Evolutionary conservation across 768 basidiomycete species (phyloP).

Genomic region (Naganishia antarctica): DNA sequence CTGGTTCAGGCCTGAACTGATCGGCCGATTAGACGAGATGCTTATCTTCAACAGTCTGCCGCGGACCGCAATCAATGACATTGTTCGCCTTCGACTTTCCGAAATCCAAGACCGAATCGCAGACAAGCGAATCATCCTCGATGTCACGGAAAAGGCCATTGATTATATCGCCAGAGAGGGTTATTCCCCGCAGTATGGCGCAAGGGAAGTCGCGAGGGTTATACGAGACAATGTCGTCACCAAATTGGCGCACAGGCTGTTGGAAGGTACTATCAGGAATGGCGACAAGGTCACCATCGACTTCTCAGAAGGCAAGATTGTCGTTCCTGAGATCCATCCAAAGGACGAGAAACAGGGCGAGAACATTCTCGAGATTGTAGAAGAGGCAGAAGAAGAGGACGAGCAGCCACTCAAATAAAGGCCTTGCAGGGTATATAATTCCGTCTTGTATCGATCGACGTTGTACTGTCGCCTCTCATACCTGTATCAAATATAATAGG

Average conservation of each 20-base stretch:
- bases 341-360: conserved; percentile 50
- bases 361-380: conserved; percentile 17
- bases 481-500: too few species aligned
- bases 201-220: conserved; percentile 78
- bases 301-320: conserved; percentile 54
- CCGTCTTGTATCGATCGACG: background rate
- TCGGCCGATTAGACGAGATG: conserved; percentile 71
- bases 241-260: conserved; percentile 71
- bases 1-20: conserved; percentile 82
- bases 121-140: conserved; percentile 63
- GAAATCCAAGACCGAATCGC: conserved; percentile 68
- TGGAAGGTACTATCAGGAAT: conserved; percentile 72
- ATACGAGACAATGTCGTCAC: conserved; percentile 76
- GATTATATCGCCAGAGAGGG: conserved; percentile 70
- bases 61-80: conserved; percentile 64
- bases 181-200: conserved; percentile 80
- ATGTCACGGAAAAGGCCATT: conserved; percentile 61
- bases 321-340: conserved; percentile 63
- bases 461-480: background rate
- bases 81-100: conserved; percentile 68
- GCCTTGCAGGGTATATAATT: background rate
- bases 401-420: background rate
- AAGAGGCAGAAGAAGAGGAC: conserved; percentile 13
- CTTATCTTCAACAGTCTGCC: conserved; percentile 81
- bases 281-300: conserved; percentile 64